Conservation (phyloP, 371 early-diverging fungal species). For the Vairimorpha apis region DNA sequence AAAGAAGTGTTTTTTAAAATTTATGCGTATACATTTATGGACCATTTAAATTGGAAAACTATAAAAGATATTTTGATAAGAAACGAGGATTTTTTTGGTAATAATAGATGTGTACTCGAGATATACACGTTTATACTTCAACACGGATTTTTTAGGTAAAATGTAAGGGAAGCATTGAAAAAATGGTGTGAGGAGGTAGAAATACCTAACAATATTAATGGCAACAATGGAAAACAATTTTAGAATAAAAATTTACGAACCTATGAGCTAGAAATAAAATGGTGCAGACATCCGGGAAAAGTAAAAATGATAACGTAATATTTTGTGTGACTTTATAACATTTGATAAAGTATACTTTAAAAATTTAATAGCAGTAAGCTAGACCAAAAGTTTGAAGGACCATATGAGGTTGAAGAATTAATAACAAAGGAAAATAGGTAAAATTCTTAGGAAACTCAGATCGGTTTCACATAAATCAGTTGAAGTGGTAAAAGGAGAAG, state of each 20-base stretch:
- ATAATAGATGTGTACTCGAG: neutral
- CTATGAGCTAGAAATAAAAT: neutral
- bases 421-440: neutral
- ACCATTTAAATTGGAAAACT: neutral
- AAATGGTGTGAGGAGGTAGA: neutral
- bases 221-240: conserved; percentile 11
- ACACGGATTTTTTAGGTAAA: neutral
- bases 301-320: too few species aligned
- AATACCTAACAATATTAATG: neutral
- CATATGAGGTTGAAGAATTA: neutral
- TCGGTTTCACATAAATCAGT: conserved; percentile 8
- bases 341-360: neutral
- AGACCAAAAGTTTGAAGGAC: neutral
- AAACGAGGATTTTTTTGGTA: neutral
- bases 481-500: conserved; percentile 3
- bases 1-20: too few species aligned
- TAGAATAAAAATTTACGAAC: neutral
- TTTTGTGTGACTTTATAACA: neutral
- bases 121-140: neutral
- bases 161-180: neutral
- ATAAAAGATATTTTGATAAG: neutral
- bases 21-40: neutral
- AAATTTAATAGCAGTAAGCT: neutral
- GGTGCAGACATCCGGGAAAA: too few species aligned
- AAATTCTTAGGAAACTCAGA: neutral